These are phyloP conservation scores for Hypoxylon lienhwacheense DNA, from an alignment of 495 filamentous ascomycete genomes.

Conservation along the genomic window DNA sequence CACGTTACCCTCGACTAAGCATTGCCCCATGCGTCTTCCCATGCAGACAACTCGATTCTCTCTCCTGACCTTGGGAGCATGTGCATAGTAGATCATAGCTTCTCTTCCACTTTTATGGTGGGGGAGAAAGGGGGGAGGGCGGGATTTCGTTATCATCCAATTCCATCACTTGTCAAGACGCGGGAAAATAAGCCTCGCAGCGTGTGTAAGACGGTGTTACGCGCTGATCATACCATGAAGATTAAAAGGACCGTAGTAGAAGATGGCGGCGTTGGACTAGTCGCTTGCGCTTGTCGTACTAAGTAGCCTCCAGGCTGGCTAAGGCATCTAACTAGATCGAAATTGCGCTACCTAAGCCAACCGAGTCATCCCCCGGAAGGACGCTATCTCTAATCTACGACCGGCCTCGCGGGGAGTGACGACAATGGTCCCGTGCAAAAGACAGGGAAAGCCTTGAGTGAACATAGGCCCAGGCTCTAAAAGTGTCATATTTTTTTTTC, in stretches of 20 bases:
- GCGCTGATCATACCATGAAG: slow-evolving; percentile 12
- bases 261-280: slow-evolving; percentile 26
- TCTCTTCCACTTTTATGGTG: too few species aligned
- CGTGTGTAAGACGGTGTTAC: slow-evolving; percentile 8
- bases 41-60: slow-evolving; percentile 10
- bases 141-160: background rate
- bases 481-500: too few species aligned
- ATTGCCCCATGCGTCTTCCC: slow-evolving; percentile 1
- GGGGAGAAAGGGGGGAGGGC: background rate
- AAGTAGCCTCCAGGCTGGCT: slow-evolving; percentile 10
- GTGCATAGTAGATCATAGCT: too few species aligned
- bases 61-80: too few species aligned
- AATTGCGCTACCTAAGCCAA: slow-evolving; percentile 16
- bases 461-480: too few species aligned
- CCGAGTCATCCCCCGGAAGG: slow-evolving; percentile 23
- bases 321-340: slow-evolving; percentile 10
- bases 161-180: slow-evolving; percentile 10
- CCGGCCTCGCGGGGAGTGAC: slow-evolving; percentile 7
- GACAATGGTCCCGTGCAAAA: slow-evolving; percentile 6
- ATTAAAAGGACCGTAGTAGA: slow-evolving; percentile 24
- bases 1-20: slow-evolving; percentile 19
- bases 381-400: slow-evolving; percentile 5
- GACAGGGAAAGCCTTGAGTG: too few species aligned
- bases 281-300: slow-evolving; percentile 1
- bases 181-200: slow-evolving; percentile 8